Base-by-base conservation (phyloP, 805 yeast species). In the Myxozyma neglecta region DNA sequence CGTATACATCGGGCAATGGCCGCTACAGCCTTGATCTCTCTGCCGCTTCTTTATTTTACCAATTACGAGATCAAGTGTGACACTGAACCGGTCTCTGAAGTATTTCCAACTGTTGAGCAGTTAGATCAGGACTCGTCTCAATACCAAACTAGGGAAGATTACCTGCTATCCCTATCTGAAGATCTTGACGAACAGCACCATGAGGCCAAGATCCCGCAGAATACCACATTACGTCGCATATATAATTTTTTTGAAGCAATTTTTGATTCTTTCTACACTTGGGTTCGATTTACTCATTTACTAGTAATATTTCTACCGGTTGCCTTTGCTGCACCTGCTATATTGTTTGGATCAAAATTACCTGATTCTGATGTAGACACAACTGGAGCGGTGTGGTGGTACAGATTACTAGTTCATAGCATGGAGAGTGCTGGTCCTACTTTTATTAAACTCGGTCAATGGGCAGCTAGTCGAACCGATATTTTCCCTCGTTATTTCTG, bases 391-490 rank as follows among this genome's bases (percentile, higher is more conserved):
- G 68, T 80, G 18, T 45, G 84, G 20, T 93, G 97, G 97, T 92
- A 82, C 74, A 74, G 75, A 56, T 74, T 84, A 51, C 75, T 93
- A 20, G 80, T 90, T 53, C 74, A 81, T 72, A 77, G 87, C 0
- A 83, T 94, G 60, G 97, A 93, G 73, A 64, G 78, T 16, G 97
- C 97, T 0, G 99, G 99, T 0, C 96, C 98, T 2, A 87, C 97
- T 3, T 94, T 78, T 66, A 76, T 79, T 60, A 78, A 78, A 69
- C 81, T 94, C 60, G 99, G 98, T 3, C 99, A 94, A 77, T 94
- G 99, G 99, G 99, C 99, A 0, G 97, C 97, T 1, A 88, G 97
- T 10, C 83, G 99, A 74, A 89, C 96, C 0, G 99, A 94, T 75
- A 87, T 94, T 39, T 93, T 94, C 75, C 87, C 97, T 2, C 77